Evolutionary conservation across 148 eudicot genomes (phyloP).

Genomic region (Silene uniflora): DNA sequence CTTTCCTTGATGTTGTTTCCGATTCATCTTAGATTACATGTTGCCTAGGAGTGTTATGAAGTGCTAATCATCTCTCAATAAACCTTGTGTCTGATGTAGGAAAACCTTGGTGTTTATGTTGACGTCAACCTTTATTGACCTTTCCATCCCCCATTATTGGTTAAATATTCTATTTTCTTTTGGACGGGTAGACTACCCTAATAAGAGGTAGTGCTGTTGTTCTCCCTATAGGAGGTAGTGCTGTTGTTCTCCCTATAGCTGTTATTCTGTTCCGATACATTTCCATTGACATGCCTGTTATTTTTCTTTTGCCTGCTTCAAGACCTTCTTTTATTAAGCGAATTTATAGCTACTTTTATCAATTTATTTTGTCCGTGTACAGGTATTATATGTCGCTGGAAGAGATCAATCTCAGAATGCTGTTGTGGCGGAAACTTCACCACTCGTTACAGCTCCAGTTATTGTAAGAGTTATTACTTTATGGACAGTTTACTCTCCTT

Average conservation of each 20-base stretch:
- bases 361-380: conserved; percentile 22
- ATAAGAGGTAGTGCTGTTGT: too few species aligned
- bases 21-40: conserved; percentile 3
- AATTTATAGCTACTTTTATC: conserved; percentile 16
- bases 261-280: neutral
- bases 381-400: conserved; percentile 87
- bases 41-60: neutral
- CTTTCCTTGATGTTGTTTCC: neutral
- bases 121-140: neutral
- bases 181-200: too few species aligned
- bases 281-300: neutral
- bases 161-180: neutral
- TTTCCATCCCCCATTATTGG: neutral
- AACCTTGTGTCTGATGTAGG: neutral
- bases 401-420: conserved; percentile 62
- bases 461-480: conserved; percentile 46
- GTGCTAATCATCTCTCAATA: neutral
- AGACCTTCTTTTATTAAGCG: neutral
- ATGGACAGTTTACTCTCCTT: neutral
- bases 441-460: conserved; percentile 69
- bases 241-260: too few species aligned
- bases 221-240: too few species aligned
- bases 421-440: conserved; percentile 56
- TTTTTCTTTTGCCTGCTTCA: neutral
- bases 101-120: neutral